A percentile compares a stretch with the other conserved stretches of the same genome.
These are phyloP conservation scores for Uncinocarpus reesii DNA, from an alignment of 2,329 filamentous ascomycete species.

Conservation along the genomic window DNA sequence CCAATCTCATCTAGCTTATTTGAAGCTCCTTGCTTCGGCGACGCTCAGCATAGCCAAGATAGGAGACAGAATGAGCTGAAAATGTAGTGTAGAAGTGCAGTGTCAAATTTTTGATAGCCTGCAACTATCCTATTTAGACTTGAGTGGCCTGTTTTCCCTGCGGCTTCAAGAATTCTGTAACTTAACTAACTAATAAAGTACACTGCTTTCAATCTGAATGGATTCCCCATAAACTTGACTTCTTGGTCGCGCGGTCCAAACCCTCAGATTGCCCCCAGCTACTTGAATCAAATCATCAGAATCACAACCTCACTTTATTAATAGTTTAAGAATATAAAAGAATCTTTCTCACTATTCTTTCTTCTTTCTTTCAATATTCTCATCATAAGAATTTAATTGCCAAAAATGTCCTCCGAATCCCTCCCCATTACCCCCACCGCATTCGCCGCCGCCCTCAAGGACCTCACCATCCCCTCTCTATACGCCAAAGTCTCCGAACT, in stretches of 20 bases:
- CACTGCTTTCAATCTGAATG: constrained; percentile 8
- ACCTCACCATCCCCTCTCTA: constrained; percentile 48
- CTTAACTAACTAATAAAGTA: too few species aligned
- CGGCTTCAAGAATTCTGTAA: not conserved
- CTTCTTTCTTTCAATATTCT: too few species aligned
- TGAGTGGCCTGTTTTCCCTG: constrained; percentile 5
- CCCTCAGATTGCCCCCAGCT: constrained; percentile 1
- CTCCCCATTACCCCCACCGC: constrained; percentile 41
- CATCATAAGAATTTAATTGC: too few species aligned
- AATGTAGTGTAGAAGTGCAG: not conserved
- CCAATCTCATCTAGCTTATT: too few species aligned
- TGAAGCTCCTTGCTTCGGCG: too few species aligned
- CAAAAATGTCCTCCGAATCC: constrained; percentile 41
- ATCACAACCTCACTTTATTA: too few species aligned
- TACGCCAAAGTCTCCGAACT: constrained; percentile 54
- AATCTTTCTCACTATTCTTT: too few species aligned
- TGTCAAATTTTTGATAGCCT: not conserved
- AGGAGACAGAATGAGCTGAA: too few species aligned
- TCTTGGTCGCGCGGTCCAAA: not conserved
- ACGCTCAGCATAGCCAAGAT: too few species aligned
- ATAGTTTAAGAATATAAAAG: too few species aligned
- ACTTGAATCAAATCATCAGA: too few species aligned
- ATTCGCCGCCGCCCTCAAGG: constrained; percentile 47
- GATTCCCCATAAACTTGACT: constrained; percentile 4
- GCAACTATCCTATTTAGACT: constrained; percentile 3